Base-by-base conservation (phyloP, 2,329 filamentous ascomycete species). In the Trichothecium roseum region DNA sequence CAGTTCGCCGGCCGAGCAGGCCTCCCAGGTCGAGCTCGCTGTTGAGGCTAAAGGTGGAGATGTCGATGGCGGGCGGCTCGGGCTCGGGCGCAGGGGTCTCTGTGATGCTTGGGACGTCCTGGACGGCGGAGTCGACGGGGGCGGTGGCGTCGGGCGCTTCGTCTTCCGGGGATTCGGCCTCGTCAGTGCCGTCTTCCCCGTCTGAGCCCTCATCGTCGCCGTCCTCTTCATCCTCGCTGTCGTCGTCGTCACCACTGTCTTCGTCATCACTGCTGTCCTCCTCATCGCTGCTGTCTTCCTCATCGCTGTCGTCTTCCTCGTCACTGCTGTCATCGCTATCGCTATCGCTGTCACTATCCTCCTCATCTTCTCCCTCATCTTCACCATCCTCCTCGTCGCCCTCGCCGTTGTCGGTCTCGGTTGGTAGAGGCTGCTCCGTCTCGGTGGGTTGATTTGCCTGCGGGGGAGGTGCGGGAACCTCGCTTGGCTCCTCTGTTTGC, bases 1-100 rank as follows among this genome's bases (percentile, higher is more conserved):
- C 36, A 7, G 37, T 26, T 15, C 36, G 38, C n/a, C 17, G 13
- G 16, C n/a, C 17, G 41, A 45, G 37, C 28, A 34, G 28, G 32
- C 32, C 17, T 44, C 66, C 67, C 9, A 71, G 49, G 34, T 63
- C 54, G 29, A 70, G 48, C 31, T 55, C 48, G 38, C 60, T 69
- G 44, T 53, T 62, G 32, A 70, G 50, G 6, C 50, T 55, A 39
- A 68, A 38, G 8, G 59, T 60, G 22, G 54, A 59, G 8, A 66
- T 39, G 40, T 66, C 52, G 38, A 66, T 56, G 1, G 48, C 49
- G 12, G 40, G 40, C 24, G 41, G 37, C 1, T 47, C 51, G 9
- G 38, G 37, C 26, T 40, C 33, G 3, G 37, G 40, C 7, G 48
- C 43, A 14, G 48, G 42, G 4, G 41, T 42, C 3, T 41, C 39